These are phyloP conservation scores for Euphrasia confusa DNA, from an alignment of 257 asterid genomes.

Conservation along the genomic window DNA sequence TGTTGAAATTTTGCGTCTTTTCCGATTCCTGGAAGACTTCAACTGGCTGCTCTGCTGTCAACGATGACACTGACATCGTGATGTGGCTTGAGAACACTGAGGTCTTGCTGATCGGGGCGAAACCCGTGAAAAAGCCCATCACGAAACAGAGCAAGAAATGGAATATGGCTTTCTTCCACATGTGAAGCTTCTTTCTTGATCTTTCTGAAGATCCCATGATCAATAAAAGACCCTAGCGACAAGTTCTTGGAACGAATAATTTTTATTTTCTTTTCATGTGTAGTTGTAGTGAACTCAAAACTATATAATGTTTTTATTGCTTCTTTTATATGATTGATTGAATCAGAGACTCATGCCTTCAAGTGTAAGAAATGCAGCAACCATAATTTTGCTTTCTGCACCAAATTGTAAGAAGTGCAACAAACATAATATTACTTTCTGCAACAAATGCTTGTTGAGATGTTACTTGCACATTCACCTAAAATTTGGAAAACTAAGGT, in stretches of 20 bases:
- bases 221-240: background rate
- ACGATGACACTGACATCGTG: slow-evolving; percentile 25
- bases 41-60: slow-evolving; percentile 39
- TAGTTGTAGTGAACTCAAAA: slow-evolving; percentile 26
- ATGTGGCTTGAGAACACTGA: slow-evolving; percentile 30
- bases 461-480: slow-evolving; percentile 55
- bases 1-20: slow-evolving; percentile 23
- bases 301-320: slow-evolving; percentile 18
- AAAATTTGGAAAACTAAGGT: slow-evolving; percentile 20
- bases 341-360: slow-evolving; percentile 43
- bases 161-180: slow-evolving; percentile 71
- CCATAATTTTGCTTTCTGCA: slow-evolving; percentile 35
- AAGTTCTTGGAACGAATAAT: slow-evolving; percentile 21
- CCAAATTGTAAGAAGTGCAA: slow-evolving; percentile 34
- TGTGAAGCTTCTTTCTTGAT: slow-evolving; percentile 65
- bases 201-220: slow-evolving; percentile 65
- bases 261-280: slow-evolving; percentile 5
- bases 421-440: slow-evolving; percentile 30
- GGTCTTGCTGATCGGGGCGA: slow-evolving; percentile 60
- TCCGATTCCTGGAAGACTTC: slow-evolving; percentile 34
- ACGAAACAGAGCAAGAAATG: slow-evolving; percentile 76
- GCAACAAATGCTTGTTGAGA: slow-evolving; percentile 79
- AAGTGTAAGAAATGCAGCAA: slow-evolving; percentile 47
- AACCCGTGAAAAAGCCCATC: slow-evolving; percentile 92
- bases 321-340: slow-evolving; percentile 13